phyloP scores from a whole-genome alignment of 192 early-diverging fungal genomes.

The Backusella tuberculispora region DNA sequence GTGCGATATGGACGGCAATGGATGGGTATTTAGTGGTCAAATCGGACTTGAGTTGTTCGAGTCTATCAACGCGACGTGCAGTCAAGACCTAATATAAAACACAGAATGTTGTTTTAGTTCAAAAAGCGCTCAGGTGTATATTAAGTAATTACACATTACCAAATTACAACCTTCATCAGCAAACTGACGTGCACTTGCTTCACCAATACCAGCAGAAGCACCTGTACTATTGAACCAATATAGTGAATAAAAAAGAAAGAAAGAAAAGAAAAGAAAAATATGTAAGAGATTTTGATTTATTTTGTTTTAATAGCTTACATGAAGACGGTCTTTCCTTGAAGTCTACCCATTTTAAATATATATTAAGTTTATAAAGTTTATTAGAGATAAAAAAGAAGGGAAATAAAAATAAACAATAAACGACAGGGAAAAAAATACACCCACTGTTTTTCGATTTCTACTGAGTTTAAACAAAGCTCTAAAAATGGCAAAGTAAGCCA shows the following conservation, averaged over 20 bases:
- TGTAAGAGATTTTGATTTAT: neutral
- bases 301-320: conserved; percentile 27
- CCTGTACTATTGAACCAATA: conserved; percentile 54
- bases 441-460: neutral
- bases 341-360: conserved; percentile 35
- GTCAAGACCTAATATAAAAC: conserved; percentile 49
- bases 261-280: too few relatives aligned
- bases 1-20: conserved; percentile 61
- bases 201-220: conserved; percentile 73
- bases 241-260: conserved; percentile 5
- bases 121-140: neutral
- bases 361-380: conserved; percentile 7
- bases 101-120: neutral
- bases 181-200: conserved; percentile 70
- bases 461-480: neutral
- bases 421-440: neutral
- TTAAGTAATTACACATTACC: conserved; percentile 30
- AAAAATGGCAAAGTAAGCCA: neutral
- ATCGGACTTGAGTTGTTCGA: conserved; percentile 60
- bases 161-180: conserved; percentile 63
- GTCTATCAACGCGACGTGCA: conserved; percentile 66
- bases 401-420: neutral
- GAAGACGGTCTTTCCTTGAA: conserved; percentile 41
- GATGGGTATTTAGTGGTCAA: conserved; percentile 50
- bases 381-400: neutral